These are phyloP conservation scores for Candida mesenterica DNA, from an alignment of 1,139 yeast genomes.

Conservation along the genomic window DNA sequence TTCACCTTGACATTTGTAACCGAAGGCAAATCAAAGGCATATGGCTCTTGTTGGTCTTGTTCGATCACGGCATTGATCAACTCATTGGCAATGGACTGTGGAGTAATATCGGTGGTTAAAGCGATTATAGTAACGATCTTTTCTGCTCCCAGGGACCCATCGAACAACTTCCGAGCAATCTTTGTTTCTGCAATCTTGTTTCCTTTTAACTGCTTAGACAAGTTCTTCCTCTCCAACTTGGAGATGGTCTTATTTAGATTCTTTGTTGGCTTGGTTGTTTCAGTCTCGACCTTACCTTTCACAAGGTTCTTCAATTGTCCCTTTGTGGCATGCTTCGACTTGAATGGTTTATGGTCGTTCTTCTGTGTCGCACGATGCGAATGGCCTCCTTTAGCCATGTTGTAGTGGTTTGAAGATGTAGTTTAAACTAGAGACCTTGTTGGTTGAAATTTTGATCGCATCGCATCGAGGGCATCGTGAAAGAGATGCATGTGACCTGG, in stretches of 20 bases:
- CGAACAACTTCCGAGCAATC: conserved; percentile 64
- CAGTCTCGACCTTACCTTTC: conserved; percentile 88
- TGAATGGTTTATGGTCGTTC: conserved; percentile 84
- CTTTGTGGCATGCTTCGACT: conserved; percentile 88
- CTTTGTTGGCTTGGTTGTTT: conserved; percentile 29
- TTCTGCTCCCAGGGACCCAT: conserved; percentile 77
- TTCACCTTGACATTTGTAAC: conserved; percentile 50
- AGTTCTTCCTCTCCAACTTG: conserved; percentile 75
- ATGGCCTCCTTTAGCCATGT: conserved; percentile 64
- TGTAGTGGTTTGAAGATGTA: conserved; percentile 2
- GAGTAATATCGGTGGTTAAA: conserved; percentile 67
- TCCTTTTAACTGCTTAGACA: conserved; percentile 73
- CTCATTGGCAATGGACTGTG: conserved; percentile 54
- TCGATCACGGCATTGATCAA: conserved; percentile 41
- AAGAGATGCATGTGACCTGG: no score
- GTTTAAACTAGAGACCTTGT: conserved; percentile 11
- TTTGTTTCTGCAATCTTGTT: conserved; percentile 61
- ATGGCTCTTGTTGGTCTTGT: conserved; percentile 12
- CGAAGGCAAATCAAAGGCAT: conserved; percentile 41
- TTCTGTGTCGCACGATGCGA: conserved; percentile 82
- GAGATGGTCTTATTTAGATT: conserved; percentile 38
- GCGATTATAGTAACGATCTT: conserved; percentile 81
- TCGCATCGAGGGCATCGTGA: no score
- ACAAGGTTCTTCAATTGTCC: conserved; percentile 74
- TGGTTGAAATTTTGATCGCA: conserved; percentile 11